Evolutionary conservation across 2,329 filamentous ascomycete species (phyloP).

Genomic region (Epichloe hybrida): DNA sequence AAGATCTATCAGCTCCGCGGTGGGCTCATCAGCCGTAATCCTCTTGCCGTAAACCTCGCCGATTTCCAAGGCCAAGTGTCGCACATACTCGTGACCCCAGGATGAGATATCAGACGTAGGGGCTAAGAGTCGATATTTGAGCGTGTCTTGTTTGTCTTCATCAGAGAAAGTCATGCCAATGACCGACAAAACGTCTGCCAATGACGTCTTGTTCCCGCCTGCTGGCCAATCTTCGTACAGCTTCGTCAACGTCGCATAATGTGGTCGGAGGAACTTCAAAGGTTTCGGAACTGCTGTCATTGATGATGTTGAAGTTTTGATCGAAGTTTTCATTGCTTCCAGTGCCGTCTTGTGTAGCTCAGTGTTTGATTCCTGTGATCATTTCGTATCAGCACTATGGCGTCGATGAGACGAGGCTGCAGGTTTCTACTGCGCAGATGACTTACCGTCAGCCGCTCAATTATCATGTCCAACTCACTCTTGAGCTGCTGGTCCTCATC

Average conservation of each 20-base stretch:
- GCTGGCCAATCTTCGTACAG: conserved; percentile 82
- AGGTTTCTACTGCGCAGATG: background rate
- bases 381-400: background rate
- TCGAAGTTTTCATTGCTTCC: conserved; percentile 94
- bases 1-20: conserved; percentile 73
- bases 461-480: conserved; percentile 93
- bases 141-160: conserved; percentile 86
- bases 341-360: conserved; percentile 84
- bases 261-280: conserved; percentile 91
- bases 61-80: conserved; percentile 89
- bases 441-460: conserved; percentile 77
- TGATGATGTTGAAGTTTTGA: conserved; percentile 97
- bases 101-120: conserved; percentile 86
- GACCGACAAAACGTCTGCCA: conserved; percentile 93
- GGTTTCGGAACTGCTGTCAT: conserved; percentile 99
- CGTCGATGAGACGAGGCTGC: background rate
- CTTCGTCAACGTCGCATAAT: conserved; percentile 81
- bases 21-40: conserved; percentile 70
- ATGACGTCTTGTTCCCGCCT: conserved; percentile 71
- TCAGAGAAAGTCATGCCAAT: conserved; percentile 98
- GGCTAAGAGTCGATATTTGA: conserved; percentile 86
- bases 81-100: conserved; percentile 97
- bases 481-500: conserved; percentile 98
- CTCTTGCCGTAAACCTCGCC: conserved; percentile 87
- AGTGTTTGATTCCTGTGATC: conserved; percentile 62